phyloP scores from a whole-genome alignment of 2,329 filamentous ascomycete species.

The Colletotrichum trifolii region DNA sequence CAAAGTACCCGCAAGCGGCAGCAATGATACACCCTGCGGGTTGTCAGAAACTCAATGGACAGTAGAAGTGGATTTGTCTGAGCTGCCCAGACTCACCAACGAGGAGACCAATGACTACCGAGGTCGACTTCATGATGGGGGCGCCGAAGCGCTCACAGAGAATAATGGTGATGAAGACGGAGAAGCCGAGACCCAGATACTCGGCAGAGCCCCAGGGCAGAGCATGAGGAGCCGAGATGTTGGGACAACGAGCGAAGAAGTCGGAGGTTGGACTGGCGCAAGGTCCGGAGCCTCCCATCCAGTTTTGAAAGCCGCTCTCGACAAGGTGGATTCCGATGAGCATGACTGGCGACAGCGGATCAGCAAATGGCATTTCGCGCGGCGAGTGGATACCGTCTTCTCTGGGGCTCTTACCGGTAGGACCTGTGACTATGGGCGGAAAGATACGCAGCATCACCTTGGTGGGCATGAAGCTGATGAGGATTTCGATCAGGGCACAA shows the following conservation, averaged over 20 bases:
- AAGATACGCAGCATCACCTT: slow-evolving; percentile 77
- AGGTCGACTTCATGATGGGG: slow-evolving; percentile 85
- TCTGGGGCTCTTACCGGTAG: slow-evolving; percentile 54
- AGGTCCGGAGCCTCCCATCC: slow-evolving; percentile 78
- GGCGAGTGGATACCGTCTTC: too few relatives aligned
- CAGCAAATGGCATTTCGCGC: neutral
- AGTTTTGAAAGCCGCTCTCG: slow-evolving; percentile 77
- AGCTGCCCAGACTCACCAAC: slow-evolving; percentile 21
- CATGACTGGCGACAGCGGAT: slow-evolving; percentile 52
- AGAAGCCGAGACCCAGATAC: slow-evolving; percentile 82
- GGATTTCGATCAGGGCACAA: slow-evolving; percentile 76
- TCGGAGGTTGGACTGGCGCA: slow-evolving; percentile 63
- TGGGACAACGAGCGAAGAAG: slow-evolving; percentile 73
- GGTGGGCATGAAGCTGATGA: slow-evolving; percentile 80
- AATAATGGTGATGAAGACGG: slow-evolving; percentile 83
- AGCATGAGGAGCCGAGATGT: slow-evolving; percentile 74
- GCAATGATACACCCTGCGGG: slow-evolving; percentile 79
- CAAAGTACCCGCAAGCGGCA: slow-evolving; percentile 82
- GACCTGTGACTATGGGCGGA: slow-evolving; percentile 81
- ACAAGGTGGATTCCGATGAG: slow-evolving; percentile 81
- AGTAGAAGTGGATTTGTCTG: neutral
- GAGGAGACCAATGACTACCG: slow-evolving; percentile 79
- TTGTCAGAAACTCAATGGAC: neutral
- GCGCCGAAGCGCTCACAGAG: slow-evolving; percentile 84
- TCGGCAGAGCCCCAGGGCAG: slow-evolving; percentile 83